Evolutionary conservation across 805 yeast species (phyloP).

Genomic region (Wickerhamiella alocasiicola): DNA sequence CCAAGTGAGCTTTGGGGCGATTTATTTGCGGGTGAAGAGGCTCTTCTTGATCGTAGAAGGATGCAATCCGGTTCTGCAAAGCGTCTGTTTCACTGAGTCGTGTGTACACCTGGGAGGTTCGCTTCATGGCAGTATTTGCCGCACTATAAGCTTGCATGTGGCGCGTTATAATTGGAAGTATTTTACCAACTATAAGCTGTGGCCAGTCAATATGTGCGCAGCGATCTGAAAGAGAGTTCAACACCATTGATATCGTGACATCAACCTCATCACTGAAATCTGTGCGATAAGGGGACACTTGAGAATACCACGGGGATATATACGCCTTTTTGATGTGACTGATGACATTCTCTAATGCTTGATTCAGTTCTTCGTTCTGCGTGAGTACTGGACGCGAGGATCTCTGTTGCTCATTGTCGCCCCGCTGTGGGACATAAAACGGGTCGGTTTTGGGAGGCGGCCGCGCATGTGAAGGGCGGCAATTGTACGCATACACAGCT

Average conservation of each 20-base stretch:
- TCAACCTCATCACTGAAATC: constrained; percentile 2
- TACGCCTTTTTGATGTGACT: neutral
- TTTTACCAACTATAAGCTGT: constrained; percentile 40
- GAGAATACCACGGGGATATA: constrained; percentile 3
- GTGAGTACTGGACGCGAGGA: neutral
- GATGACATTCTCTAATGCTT: neutral
- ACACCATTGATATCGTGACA: neutral
- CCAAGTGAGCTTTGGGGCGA: constrained; percentile 38
- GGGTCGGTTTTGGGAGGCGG: neutral
- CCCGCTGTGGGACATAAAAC: neutral
- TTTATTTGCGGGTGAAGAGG: constrained; percentile 29
- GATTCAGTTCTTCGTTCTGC: neutral
- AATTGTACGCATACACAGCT: neutral
- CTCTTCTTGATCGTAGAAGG: constrained; percentile 33
- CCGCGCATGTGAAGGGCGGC: neutral
- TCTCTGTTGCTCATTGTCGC: neutral
- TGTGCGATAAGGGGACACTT: constrained; percentile 5
- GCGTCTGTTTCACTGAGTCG: constrained; percentile 28
- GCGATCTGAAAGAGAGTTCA: neutral
- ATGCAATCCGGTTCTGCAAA: constrained; percentile 33
- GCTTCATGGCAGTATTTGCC: constrained; percentile 29
- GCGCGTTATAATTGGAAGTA: constrained; percentile 53
- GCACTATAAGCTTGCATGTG: constrained; percentile 44
- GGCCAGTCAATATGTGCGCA: constrained; percentile 37
- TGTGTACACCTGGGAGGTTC: constrained; percentile 19